These are phyloP conservation scores for Phyllosticta ampelicida DNA, from an alignment of 2,329 filamentous ascomycete species.

Conservation along the genomic window DNA sequence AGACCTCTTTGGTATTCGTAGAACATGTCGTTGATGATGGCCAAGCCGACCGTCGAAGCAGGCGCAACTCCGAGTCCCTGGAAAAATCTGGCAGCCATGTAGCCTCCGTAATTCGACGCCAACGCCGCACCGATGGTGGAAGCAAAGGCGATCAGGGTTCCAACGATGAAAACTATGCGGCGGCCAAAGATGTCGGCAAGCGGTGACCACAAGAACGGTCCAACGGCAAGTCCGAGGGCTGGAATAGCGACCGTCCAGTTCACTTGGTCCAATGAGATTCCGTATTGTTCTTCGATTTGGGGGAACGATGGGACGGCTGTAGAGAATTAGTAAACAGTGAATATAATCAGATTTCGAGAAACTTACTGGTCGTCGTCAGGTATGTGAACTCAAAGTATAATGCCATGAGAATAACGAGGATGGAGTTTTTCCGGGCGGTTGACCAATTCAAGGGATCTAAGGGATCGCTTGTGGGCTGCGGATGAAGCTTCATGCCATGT, in stretches of 20 bases:
- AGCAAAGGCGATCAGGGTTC: conserved; percentile 32
- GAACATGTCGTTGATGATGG: conserved; percentile 45
- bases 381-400: conserved; percentile 51
- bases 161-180: conserved; percentile 38
- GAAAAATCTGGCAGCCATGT: conserved; percentile 50
- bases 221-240: conserved; percentile 21
- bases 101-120: conserved; percentile 35
- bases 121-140: conserved; percentile 34
- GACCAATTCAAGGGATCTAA: conserved; percentile 30
- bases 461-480: conserved; percentile 21
- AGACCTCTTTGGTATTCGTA: conserved; percentile 47
- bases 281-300: conserved; percentile 38
- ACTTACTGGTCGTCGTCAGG: conserved; percentile 40
- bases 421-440: conserved; percentile 29
- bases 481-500: conserved; percentile 29
- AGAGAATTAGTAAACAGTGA: neutral
- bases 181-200: conserved; percentile 24
- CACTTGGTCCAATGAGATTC: conserved; percentile 30
- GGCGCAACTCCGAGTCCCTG: conserved; percentile 47
- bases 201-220: conserved; percentile 23
- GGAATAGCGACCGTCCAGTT: conserved; percentile 46
- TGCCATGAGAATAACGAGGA: conserved; percentile 43
- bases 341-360: neutral
- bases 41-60: conserved; percentile 44
- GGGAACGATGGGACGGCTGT: conserved; percentile 41